Conservation (phyloP, 495 filamentous ascomycete species). For the Penicillium antarcticum region DNA sequence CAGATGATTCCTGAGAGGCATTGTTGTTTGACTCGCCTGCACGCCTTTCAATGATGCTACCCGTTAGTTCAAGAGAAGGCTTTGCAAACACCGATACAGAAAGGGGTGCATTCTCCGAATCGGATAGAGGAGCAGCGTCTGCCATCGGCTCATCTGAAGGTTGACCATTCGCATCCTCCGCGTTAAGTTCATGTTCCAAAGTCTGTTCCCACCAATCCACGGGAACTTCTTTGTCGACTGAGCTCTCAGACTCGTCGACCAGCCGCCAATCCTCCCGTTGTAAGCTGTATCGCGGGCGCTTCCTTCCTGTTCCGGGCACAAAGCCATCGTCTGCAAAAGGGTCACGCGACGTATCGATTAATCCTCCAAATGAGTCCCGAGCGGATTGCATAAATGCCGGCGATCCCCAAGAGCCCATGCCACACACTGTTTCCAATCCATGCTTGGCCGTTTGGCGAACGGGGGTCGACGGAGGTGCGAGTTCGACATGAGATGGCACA, state of each 20-base stretch:
- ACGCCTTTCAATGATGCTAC: constrained; percentile 7
- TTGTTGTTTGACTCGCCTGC: constrained; percentile 1
- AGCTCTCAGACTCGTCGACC: constrained; percentile 62
- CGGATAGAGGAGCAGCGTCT: constrained; percentile 8
- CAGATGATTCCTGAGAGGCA: neutral
- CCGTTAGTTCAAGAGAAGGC: constrained; percentile 16
- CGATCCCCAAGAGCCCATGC: constrained; percentile 53
- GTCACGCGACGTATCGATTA: constrained; percentile 57
- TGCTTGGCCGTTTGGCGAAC: constrained; percentile 4
- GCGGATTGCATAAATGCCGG: constrained; percentile 72
- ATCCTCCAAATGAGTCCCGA: constrained; percentile 56
- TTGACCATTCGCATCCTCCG: constrained; percentile 7
- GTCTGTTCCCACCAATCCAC: constrained; percentile 31
- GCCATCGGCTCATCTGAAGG: constrained; percentile 4
- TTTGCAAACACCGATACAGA: constrained; percentile 15
- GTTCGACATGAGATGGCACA: constrained; percentile 16
- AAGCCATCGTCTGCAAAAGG: constrained; percentile 68
- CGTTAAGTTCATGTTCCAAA: constrained; percentile 25
- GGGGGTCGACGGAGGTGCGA: constrained; percentile 29
- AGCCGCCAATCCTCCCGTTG: constrained; percentile 68
- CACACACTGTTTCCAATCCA: neutral
- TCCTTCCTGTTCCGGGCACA: constrained; percentile 61
- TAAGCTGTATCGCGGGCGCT: constrained; percentile 70
- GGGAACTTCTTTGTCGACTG: constrained; percentile 45
- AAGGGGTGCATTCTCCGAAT: constrained; percentile 12